Evolutionary conservation across 805 yeast species (phyloP), one percentile per base, ranked within the genome.

Genomic region (Brettanomyces nanus): DNA sequence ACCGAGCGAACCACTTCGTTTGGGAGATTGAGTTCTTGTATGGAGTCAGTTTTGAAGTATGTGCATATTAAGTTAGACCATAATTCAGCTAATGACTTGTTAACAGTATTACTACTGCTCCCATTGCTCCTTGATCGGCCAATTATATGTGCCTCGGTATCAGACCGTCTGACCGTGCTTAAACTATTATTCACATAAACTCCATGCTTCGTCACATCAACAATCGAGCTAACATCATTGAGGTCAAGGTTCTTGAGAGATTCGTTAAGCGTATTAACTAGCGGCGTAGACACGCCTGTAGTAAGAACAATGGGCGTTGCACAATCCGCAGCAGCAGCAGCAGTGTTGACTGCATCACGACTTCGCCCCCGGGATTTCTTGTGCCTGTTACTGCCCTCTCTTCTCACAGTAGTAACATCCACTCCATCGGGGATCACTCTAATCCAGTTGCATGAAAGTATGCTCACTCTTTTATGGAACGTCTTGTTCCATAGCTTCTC

Each of bases 1-100:
- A 59, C 43, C 15, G 45, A 47, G 13, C 58, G 51, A 42, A 53
- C 59, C 3, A 69, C 55, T 6, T 60, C 57, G 41, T 59, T 49
- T 0, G 77, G 68, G 19, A 75, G 44, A 50, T 74, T 75, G 41
- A 75, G 62, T 49, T 75, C 77, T 29, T 58, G 59, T 2, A 67
- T 65, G 1, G 79, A 60, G 38, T 69, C 62, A 11, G 57, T 59
- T 10, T 45, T 40, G 28, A 75, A 62, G 47, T 64, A 74, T n/a
- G 47, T 53, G 18, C 48, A 42, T 14, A 75, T 52, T 30, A 75
- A 65, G 37, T 48, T 26, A 5, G 22, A 31, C 54, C 56, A 53
- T 13, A 27, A n/a, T n/a, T n/a, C n/a, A n/a, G n/a, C n/a, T n/a
- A n/a, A n/a, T n/a, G n/a, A n/a, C n/a, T n/a, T n/a, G n/a, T n/a